phyloP scores from a whole-genome alignment of 805 yeast species.

The Nakazawaea peltata region DNA sequence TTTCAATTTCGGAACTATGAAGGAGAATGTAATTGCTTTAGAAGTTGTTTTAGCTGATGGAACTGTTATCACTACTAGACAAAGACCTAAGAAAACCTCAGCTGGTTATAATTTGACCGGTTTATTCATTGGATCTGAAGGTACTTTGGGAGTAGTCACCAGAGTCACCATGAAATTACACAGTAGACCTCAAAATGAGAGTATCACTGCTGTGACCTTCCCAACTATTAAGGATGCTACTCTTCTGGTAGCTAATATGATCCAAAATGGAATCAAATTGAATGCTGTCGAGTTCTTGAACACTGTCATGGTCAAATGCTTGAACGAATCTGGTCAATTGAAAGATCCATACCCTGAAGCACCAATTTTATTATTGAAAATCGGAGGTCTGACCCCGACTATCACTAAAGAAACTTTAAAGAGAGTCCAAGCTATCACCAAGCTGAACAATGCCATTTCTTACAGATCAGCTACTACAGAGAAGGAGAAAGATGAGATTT shows the following conservation, averaged over 20 bases:
- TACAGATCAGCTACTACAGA: slow-evolving; percentile 48
- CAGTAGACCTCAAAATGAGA: slow-evolving; percentile 43
- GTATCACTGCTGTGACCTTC: slow-evolving; percentile 57
- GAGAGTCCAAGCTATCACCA: slow-evolving; percentile 39
- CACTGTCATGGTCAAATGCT: slow-evolving; percentile 48
- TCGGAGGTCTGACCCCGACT: slow-evolving; percentile 30
- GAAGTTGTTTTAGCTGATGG: slow-evolving; percentile 77
- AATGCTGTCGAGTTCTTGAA: slow-evolving; percentile 67
- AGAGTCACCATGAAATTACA: slow-evolving; percentile 49
- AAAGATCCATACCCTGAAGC: slow-evolving; percentile 45
- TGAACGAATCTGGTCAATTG: slow-evolving; percentile 39
- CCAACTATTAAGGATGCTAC: slow-evolving; percentile 54
- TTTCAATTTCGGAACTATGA: slow-evolving; percentile 71
- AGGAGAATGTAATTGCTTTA: slow-evolving; percentile 57
- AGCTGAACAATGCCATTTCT: slow-evolving; percentile 33
- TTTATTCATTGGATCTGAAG: slow-evolving; percentile 65
- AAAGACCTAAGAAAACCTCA: slow-evolving; percentile 62
- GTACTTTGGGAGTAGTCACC: slow-evolving; percentile 55
- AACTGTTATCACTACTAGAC: slow-evolving; percentile 57
- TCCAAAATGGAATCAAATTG: slow-evolving; percentile 50
- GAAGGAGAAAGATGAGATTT: slow-evolving; percentile 51
- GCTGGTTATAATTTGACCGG: slow-evolving; percentile 72
- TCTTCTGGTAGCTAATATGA: slow-evolving; percentile 45
- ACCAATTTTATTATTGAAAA: slow-evolving; percentile 54
- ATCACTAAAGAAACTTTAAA: slow-evolving; percentile 32